Percentiles rank a stretch among this genome's conserved stretches.
Conservation (phyloP, 2,329 filamentous ascomycete species). For the Magnaporthiopsis poae region DNA sequence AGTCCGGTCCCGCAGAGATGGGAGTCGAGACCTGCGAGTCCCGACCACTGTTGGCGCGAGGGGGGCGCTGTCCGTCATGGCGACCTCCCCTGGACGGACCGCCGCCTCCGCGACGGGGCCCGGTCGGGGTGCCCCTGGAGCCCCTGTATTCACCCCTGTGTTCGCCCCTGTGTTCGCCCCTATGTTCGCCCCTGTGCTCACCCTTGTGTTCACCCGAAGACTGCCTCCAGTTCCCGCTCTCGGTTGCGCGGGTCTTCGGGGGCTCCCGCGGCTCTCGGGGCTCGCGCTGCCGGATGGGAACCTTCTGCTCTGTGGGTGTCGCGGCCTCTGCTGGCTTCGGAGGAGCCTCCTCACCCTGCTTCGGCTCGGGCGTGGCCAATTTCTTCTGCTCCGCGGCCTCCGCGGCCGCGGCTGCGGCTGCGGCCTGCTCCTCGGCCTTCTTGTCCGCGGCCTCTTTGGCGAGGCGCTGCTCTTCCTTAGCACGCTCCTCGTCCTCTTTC, state of each 20-base stretch:
- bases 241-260: conserved; percentile 45
- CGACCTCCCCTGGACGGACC: conserved; percentile 33
- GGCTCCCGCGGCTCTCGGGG: conserved; percentile 30
- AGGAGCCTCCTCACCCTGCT: conserved; percentile 22
- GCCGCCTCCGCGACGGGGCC: conserved; percentile 31
- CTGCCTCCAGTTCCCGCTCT: conserved; percentile 52
- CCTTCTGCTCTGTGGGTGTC: conserved; percentile 36
- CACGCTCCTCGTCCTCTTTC: conserved; percentile 78
- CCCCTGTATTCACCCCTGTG: conserved; percentile 32
- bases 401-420: conserved; percentile 25
- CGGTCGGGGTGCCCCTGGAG: conserved; percentile 35
- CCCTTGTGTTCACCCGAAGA: conserved; percentile 32
- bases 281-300: conserved; percentile 26
- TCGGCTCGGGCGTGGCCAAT: conserved; percentile 14
- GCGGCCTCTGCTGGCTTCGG: conserved; percentile 15
- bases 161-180: conserved; percentile 33
- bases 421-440: conserved; percentile 25
- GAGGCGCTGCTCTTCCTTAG: conserved; percentile 60
- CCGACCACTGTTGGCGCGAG: conserved; percentile 39
- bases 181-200: too few relatives aligned
- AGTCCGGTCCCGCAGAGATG: conserved; percentile 20
- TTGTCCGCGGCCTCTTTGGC: conserved; percentile 51
- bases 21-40: conserved; percentile 25
- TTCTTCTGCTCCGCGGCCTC: conserved; percentile 18
- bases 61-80: conserved; percentile 35